phyloP scores from a whole-genome alignment of 2,329 filamentous ascomycete genomes.

The Hymenoscyphus salicellus region DNA sequence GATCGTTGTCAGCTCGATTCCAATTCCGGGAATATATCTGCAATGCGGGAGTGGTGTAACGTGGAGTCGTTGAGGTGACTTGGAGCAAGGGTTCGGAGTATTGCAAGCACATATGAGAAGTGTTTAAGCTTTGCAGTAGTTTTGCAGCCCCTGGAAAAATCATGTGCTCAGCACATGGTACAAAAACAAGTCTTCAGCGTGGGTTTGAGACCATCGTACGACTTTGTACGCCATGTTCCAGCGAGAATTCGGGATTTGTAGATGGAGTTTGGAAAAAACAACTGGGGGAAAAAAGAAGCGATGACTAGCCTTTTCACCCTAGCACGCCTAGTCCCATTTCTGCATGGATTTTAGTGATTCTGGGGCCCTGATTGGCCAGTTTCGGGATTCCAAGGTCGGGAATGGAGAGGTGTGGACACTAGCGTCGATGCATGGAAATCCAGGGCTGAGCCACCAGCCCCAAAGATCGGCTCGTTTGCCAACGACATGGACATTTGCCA shows the following conservation, averaged over 20 bases:
- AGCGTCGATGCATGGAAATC: conserved; percentile 2
- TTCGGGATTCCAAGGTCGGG: neutral
- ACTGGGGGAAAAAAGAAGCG: neutral
- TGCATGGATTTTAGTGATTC: no score
- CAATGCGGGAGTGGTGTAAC: neutral
- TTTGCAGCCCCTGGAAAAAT: neutral
- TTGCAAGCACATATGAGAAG: neutral
- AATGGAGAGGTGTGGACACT: neutral
- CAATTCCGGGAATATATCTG: neutral
- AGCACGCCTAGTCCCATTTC: no score
- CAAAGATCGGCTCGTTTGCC: conserved; percentile 1
- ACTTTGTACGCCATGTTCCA: neutral
- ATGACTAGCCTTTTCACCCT: neutral
- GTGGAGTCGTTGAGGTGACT: neutral
- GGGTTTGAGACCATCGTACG: neutral
- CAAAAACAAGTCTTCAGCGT: neutral
- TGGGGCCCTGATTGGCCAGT: neutral
- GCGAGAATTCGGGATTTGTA: neutral
- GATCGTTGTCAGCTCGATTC: conserved; percentile 1
- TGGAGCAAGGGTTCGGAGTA: neutral
- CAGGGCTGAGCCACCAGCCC: neutral
- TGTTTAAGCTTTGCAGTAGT: neutral
- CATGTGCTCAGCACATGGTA: neutral
- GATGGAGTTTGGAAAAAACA: neutral
- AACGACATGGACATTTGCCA: neutral